Base-by-base conservation (phyloP, 345 rosid species). In the Camelina sativa region DNA sequence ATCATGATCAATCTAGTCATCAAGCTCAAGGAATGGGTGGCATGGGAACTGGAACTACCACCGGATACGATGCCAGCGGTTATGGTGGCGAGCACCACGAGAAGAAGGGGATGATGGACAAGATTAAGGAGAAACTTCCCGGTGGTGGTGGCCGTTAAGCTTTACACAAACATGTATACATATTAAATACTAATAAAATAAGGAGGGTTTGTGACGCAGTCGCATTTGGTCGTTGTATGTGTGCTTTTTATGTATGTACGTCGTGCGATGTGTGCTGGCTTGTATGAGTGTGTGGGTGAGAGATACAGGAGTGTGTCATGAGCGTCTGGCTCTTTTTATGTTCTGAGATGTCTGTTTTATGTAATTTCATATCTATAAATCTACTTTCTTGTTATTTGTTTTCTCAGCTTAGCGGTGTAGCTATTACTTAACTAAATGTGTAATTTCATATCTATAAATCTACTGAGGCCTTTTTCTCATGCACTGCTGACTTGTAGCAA, bases 51-150 rank as follows among this genome's bases (percentile, higher is more conserved):
- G 72, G 72, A 41, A 61, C 74, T 3, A 70, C 84, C 15, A 80
- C 86, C 1, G 71, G 85, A 0, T 62, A 67, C 0, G 81, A 71
- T 17, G 62, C 75, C 2, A 55, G 75, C 17, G 76, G 73, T 44
- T 65, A 72, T 2, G 69, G 41, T 41, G 75, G 64, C 0, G 79
- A 76, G 56, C 80, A 44, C 5, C 88, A 83, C 2, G 86, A 87
- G 83, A 86, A 89, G 86, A 91, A 86, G 54, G 86, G 91, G 6
- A 4, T 87, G 69, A 70, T 85, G 81, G 94, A 86, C 7, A 87
- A 87, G 82, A 88, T 91, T 74, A 87, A 86, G 79, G 96, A 88
- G 0, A 88, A 84, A 65, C 80, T 88, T 63, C 90, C 91, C 10
- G 88, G 90, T 19, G 74, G 79, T 15, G 79, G 78, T 62, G 80